phyloP scores from a whole-genome alignment of 768 basidiomycete species.

The Clitopilus passeckerianus region DNA sequence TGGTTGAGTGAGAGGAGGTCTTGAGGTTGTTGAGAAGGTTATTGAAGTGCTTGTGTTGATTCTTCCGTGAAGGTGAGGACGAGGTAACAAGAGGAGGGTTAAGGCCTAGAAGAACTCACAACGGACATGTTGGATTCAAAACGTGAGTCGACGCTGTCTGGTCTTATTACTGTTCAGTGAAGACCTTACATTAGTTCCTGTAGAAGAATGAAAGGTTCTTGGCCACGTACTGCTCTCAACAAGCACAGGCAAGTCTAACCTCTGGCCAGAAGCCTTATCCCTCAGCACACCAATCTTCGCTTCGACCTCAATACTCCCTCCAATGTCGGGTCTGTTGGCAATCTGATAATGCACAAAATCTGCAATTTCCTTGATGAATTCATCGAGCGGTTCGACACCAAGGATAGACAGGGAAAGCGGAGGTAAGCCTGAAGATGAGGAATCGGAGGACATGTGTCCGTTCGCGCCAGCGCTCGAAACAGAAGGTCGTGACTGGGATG shows the following conservation, averaged over 20 bases:
- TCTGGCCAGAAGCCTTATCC: conserved; percentile 48
- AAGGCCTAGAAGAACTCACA: conserved; percentile 39
- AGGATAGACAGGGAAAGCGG: conserved; percentile 79
- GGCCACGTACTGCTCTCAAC: conserved; percentile 76
- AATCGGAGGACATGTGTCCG: conserved; percentile 15
- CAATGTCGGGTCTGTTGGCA: conserved; percentile 44
- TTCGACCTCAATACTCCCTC: conserved; percentile 76
- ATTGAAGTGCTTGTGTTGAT: conserved; percentile 87
- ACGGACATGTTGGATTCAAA: conserved; percentile 94
- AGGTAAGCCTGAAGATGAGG: conserved; percentile 29
- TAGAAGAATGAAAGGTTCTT: conserved; percentile 4
- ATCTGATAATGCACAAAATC: conserved; percentile 83
- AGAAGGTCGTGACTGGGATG: conserved; percentile 2
- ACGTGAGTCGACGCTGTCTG: conserved; percentile 55
- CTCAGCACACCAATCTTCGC: conserved; percentile 81
- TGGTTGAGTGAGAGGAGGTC: conserved; percentile 45
- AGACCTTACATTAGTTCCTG: background rate
- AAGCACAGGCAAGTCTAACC: conserved; percentile 66
- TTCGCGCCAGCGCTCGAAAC: conserved; percentile 10
- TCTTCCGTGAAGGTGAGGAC: conserved; percentile 32
- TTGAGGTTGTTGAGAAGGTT: conserved; percentile 80
- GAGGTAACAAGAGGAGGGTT: background rate
- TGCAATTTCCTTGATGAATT: conserved; percentile 88
- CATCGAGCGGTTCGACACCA: conserved; percentile 86
- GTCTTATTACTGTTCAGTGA: conserved; percentile 54